phyloP scores from a whole-genome alignment of 345 rosid genomes.

The Hibiscus trionum region DNA sequence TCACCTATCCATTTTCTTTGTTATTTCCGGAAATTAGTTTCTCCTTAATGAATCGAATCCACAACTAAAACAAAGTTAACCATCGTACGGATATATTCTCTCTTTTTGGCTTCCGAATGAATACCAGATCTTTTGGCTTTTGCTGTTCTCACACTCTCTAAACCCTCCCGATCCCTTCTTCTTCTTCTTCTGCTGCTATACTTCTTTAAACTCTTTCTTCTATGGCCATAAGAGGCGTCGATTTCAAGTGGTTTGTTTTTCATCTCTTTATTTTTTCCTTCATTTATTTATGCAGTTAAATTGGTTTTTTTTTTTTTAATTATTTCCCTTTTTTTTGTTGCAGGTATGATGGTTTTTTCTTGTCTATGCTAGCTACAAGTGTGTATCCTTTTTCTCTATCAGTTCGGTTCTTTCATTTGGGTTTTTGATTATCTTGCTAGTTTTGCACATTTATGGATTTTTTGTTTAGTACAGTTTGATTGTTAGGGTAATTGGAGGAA shows the following conservation, averaged over 20 bases:
- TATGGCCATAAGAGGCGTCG: constrained; percentile 87
- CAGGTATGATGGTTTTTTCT: constrained; percentile 99
- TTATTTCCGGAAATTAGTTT: neutral
- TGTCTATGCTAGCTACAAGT: constrained; percentile 97
- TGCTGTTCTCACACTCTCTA: neutral
- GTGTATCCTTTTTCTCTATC: constrained; percentile 59
- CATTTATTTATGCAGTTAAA: neutral
- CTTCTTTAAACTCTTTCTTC: neutral
- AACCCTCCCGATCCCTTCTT: neutral
- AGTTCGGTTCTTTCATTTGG: neutral
- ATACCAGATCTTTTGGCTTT: neutral
- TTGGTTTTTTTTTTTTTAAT: neutral
- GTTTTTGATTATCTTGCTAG: neutral
- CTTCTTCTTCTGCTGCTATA: neutral
- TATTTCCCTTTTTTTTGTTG: constrained; percentile 18
- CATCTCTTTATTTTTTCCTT: neutral
- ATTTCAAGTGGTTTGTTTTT: constrained; percentile 83
- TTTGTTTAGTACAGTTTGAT: neutral
- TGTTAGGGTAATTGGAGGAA: neutral
- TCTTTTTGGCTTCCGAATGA: neutral
- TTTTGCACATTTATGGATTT: neutral
- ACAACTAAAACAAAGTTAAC: neutral
- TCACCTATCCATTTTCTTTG: neutral
- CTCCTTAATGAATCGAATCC: neutral
- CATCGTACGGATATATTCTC: neutral